Conservation (phyloP, 2,329 filamentous ascomycete genomes). For the Botrytis deweyae region DNA sequence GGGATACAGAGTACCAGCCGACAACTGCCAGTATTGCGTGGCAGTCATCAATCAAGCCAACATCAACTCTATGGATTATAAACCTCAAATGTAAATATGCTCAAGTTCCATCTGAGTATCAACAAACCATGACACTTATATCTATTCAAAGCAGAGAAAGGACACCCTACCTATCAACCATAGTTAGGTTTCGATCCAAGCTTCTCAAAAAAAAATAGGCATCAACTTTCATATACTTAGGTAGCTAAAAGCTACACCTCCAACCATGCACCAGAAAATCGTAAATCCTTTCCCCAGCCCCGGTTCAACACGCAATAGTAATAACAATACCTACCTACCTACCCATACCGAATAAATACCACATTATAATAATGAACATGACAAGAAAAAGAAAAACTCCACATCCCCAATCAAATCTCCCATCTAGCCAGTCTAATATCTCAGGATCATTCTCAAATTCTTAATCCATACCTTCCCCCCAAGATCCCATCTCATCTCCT, state of each 20-base stretch:
- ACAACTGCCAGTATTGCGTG: not conserved
- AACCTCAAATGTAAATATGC: accelerated
- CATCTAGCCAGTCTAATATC: not conserved
- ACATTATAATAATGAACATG: too few species aligned
- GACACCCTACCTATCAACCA: not conserved
- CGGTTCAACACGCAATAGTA: not conserved
- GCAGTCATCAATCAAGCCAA: not conserved
- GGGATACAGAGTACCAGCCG: not conserved
- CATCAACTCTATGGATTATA: not conserved
- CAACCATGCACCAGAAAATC: not conserved
- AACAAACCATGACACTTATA: not conserved
- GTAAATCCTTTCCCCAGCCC: not conserved
- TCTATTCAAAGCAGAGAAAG: not conserved
- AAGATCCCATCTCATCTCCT: not conserved
- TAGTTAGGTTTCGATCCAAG: not conserved
- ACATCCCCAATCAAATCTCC: too few species aligned
- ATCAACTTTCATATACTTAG: too few species aligned
- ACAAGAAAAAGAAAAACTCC: not conserved
- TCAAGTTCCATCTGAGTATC: not conserved
- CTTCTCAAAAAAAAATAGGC: not conserved
- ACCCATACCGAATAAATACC: not conserved
- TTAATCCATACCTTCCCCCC: not conserved
- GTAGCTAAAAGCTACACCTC: not conserved
- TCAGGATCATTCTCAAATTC: too few species aligned
- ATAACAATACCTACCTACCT: too few species aligned